Evolutionary conservation across 345 rosid species (phyloP), one percentile per base, ranked within the genome.

Genomic region (Cardamine chenopodiifolia): DNA sequence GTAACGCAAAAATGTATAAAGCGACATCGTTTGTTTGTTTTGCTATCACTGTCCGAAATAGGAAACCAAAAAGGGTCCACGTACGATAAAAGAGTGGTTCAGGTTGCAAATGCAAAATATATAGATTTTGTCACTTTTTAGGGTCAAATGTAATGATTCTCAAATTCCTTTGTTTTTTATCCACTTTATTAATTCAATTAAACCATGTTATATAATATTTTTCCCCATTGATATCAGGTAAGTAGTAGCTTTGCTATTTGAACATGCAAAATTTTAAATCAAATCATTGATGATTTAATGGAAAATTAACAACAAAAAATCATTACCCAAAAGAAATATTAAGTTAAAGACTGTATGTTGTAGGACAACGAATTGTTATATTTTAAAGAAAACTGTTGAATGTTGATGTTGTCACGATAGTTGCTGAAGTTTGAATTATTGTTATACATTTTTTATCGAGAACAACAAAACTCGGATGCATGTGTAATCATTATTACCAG

Each of bases 11-110:
- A 1, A 58, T 50, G 61, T 5, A 10, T 3, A 69, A 71, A 77
- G 15, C 77, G 72, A 29, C 62, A 3, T 39, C 76, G 68, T 71
- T 65, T 20, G 28, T 34, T 45, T 17, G 39, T 23, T 56, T 65
- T 28, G 63, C 39, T 39, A 11, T 71, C 68, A 58, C 19, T 77
- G 76, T 58, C 72, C 56, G 15, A 22, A 65, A 15, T 58, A 58
- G 9, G 3, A 70, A 77, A 48, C 71, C 13, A 0, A 23, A 35
- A 44, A 62, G 57, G 62, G 76, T 57, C 80, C 76, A 70, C 76
- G 80, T 55, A 11, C 45, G 18, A 56, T 48, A 14, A 71, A 71
- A 71, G 81, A 78, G 62, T 78, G 81, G 81, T 66, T 78, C 62
- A 58, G n/a, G 53, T 77, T 76, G 66, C 66, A 63, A 56, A 15